These are phyloP conservation scores for Centella asiatica DNA, from an alignment of 129 eudicot species.

Conservation along the genomic window DNA sequence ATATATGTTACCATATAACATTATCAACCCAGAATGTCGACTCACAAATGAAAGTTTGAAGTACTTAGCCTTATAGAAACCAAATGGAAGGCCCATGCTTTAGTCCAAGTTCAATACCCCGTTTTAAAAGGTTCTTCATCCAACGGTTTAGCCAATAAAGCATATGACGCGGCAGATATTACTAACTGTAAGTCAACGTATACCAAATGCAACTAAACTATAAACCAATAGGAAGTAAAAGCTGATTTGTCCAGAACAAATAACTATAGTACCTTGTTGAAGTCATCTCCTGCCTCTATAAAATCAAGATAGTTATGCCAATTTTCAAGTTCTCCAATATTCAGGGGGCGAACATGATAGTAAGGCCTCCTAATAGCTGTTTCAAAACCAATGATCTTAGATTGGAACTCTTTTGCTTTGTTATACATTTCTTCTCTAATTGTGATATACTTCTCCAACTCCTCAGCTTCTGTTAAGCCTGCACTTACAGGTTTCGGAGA, in stretches of 20 bases:
- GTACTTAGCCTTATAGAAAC: slow-evolving; percentile 99
- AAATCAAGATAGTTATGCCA: slow-evolving; percentile 98
- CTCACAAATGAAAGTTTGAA: slow-evolving; percentile 96
- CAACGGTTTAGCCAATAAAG: slow-evolving; percentile 94
- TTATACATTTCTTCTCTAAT: slow-evolving; percentile 89
- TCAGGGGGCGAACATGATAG: slow-evolving; percentile 94
- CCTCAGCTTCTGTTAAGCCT: slow-evolving; percentile 86
- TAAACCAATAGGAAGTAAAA: slow-evolving; percentile 34
- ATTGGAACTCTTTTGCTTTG: slow-evolving; percentile 87
- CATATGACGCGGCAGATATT: slow-evolving; percentile 89
- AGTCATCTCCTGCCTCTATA: slow-evolving; percentile 76
- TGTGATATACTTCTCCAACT: slow-evolving; percentile 87
- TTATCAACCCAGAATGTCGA: slow-evolving; percentile 95
- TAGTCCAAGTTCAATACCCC: slow-evolving; percentile 86
- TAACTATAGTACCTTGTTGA: slow-evolving; percentile 73
- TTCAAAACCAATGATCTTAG: slow-evolving; percentile 95
- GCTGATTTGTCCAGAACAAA: slow-evolving; percentile 13
- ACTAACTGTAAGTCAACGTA: slow-evolving; percentile 99
- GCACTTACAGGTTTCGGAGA: slow-evolving; percentile 54
- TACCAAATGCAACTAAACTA: slow-evolving; percentile 87
- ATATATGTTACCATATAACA: slow-evolving; percentile 49
- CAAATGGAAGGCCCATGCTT: slow-evolving; percentile 92
- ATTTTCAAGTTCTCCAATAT: slow-evolving; percentile 86
- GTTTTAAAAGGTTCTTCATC: slow-evolving; percentile 90
- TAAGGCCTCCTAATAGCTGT: slow-evolving; percentile 95